phyloP scores from a whole-genome alignment of 169 alveolate species.

The Cystoisospora suis region DNA sequence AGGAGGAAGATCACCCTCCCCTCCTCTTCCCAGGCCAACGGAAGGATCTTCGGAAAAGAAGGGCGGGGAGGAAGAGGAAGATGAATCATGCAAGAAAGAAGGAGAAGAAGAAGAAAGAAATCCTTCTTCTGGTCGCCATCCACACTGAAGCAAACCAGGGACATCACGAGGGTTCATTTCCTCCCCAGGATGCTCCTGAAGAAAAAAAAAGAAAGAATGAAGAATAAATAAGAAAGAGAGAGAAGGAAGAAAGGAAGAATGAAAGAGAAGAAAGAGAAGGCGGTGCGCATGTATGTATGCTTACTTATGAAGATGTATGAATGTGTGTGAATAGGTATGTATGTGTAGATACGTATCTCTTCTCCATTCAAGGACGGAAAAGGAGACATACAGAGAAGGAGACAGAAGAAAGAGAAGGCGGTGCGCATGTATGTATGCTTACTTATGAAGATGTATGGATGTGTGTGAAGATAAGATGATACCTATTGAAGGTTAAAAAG shows the following conservation, averaged over 20 bases:
- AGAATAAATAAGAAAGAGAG: not conserved
- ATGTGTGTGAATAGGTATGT: not conserved
- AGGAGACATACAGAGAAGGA: no score
- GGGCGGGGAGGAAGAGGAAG: no score
- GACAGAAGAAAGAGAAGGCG: not conserved
- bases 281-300: not conserved
- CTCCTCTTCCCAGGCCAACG: no score
- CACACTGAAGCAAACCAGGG: slow-evolving; percentile 10
- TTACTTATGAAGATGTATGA: not conserved
- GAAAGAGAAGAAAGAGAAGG: not conserved
- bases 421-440: not conserved
- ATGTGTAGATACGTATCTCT: not conserved
- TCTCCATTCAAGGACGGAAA: not conserved
- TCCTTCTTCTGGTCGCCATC: slow-evolving; percentile 26
- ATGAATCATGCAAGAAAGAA: no score
- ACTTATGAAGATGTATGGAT: not conserved
- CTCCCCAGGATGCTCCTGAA: slow-evolving; percentile 20
- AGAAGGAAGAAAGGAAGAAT: not conserved
- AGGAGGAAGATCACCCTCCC: no score
- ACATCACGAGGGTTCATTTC: not conserved
- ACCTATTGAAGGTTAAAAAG: not conserved
- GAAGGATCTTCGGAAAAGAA: no score
- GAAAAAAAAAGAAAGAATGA: not conserved
- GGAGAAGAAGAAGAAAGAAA: not conserved
- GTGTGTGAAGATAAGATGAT: not conserved